Conservation (phyloP, 2,329 filamentous ascomycete species). For the Aspergillus thermomutatus region DNA sequence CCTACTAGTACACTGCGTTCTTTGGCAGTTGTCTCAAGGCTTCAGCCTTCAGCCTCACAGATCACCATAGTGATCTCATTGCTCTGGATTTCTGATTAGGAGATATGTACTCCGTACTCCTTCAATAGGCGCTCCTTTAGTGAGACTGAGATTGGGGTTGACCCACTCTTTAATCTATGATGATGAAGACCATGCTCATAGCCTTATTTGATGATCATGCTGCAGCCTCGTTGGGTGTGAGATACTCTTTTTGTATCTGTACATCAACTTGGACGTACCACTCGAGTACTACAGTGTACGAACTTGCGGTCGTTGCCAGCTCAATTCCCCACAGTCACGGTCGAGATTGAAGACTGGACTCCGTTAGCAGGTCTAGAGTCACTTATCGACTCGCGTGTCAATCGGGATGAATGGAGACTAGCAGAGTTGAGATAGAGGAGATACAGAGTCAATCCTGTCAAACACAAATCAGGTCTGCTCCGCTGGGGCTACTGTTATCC, state of each 20-base stretch:
- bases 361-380: not conserved
- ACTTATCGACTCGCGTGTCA: not conserved
- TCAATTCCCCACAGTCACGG: slow-evolving; percentile 8
- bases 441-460: too few relatives aligned
- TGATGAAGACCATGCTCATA: not conserved
- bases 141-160: not conserved
- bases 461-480: not conserved
- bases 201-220: not conserved
- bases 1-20: too few relatives aligned
- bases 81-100: not conserved
- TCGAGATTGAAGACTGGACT: not conserved
- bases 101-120: too few relatives aligned
- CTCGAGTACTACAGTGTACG: not conserved
- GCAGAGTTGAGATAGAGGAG: too few relatives aligned
- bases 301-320: slow-evolving; percentile 1
- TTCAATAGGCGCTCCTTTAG: too few relatives aligned
- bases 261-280: not conserved
- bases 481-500: too few relatives aligned
- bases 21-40: not conserved
- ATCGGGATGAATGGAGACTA: not conserved
- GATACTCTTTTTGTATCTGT: not conserved
- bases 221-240: not conserved
- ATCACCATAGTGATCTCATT: not conserved
- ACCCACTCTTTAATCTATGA: not conserved
- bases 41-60: not conserved